Conservation (phyloP, 1,139 yeast genomes). For the Zygosaccharomyces pseudobailii region DNA sequence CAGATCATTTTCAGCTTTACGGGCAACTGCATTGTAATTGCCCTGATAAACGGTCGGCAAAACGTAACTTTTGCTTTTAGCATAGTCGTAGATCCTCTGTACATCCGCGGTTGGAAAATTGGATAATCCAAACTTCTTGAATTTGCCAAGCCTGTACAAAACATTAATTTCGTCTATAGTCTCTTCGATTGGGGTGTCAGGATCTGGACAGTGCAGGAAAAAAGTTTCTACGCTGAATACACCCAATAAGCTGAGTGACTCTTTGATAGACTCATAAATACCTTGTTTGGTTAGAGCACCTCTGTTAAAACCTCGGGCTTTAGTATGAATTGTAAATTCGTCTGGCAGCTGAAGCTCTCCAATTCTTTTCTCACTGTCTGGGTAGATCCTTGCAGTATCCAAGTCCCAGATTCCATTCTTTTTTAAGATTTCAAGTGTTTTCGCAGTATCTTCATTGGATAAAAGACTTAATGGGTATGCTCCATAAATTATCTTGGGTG, state of each 20-base stretch:
- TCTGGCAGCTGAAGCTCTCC: conserved; percentile 16
- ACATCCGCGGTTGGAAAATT: conserved; percentile 23
- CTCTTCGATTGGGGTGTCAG: conserved; percentile 33
- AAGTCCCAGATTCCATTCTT: conserved; percentile 18
- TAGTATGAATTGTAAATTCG: conserved; percentile 21
- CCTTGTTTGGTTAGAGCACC: conserved; percentile 14
- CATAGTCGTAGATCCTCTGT: conserved; percentile 16
- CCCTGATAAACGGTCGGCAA: conserved; percentile 28
- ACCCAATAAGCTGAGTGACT: conserved; percentile 15
- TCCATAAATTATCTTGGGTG: conserved; percentile 10
- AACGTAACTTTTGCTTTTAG: conserved; percentile 20
- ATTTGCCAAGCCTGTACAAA: conserved; percentile 31
- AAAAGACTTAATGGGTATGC: conserved; percentile 5
- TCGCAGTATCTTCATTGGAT: conserved; percentile 3
- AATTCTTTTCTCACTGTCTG: conserved; percentile 19
- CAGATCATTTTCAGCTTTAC: conserved; percentile 20
- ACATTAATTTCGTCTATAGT: conserved; percentile 28
- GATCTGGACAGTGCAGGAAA: conserved; percentile 26
- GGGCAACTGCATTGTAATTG: conserved; percentile 25
- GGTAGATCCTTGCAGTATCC: conserved; percentile 26
- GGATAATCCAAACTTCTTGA: conserved; percentile 24
- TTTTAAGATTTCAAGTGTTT: conserved; percentile 6
- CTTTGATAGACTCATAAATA: conserved; percentile 14
- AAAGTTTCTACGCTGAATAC: conserved; percentile 18
- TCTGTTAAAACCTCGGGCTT: conserved; percentile 17